Conservation (phyloP, 352 stramenopile species). For the Phytophthora crassamura region DNA sequence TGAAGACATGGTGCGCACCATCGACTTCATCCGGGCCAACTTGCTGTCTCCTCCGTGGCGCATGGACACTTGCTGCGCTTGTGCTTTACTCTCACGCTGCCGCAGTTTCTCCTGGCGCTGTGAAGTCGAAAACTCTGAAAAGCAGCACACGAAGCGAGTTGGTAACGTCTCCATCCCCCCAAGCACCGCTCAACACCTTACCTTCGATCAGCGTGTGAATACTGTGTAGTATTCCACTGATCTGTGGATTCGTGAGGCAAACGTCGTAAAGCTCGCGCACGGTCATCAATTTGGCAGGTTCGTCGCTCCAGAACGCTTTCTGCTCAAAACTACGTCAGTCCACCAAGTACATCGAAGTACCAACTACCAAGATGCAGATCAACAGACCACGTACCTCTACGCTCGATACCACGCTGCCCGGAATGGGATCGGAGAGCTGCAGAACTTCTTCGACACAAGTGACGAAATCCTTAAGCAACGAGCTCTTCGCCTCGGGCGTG, state of each 20-base stretch:
- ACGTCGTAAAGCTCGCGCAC: constrained; percentile 57
- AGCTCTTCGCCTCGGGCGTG: constrained; percentile 44
- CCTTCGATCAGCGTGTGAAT: constrained; percentile 57
- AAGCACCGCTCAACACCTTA: constrained; percentile 6
- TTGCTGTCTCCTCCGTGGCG: constrained; percentile 9
- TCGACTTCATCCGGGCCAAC: constrained; percentile 15
- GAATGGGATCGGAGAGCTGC: constrained; percentile 39
- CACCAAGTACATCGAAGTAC: background rate
- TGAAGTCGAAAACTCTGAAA: constrained; percentile 18
- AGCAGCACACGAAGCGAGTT: background rate
- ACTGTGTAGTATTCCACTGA: constrained; percentile 64
- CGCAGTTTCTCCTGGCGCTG: constrained; percentile 24
- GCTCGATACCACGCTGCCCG: constrained; percentile 19
- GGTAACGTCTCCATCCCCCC: background rate
- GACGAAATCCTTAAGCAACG: constrained; percentile 55
- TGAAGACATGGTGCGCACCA: constrained; percentile 35
- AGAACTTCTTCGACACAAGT: constrained; percentile 50
- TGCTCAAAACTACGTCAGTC: constrained; percentile 18
- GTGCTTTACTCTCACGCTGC: constrained; percentile 15
- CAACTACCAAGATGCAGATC: background rate
- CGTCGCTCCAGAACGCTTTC: constrained; percentile 52
- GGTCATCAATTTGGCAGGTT: constrained; percentile 45
- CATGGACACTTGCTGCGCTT: constrained; percentile 11
- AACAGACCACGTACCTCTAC: constrained; percentile 25
- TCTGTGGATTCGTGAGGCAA: constrained; percentile 64